Evolutionary conservation across 352 stramenopile species (phyloP).

Genomic region (Phytophthora brassicae): DNA sequence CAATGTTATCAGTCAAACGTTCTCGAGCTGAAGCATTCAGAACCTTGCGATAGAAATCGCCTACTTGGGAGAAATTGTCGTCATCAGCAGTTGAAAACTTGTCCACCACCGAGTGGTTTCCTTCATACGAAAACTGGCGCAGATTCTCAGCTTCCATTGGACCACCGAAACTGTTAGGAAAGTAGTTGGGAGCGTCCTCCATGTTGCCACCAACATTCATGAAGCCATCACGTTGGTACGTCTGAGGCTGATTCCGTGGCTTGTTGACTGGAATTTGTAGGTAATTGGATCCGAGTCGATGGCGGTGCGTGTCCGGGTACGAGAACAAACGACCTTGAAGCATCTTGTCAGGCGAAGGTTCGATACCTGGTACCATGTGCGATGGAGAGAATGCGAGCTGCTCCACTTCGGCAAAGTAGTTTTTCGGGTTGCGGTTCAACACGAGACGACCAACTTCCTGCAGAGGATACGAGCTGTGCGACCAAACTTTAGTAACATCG

Average conservation of each 20-base stretch:
- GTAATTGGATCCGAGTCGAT: slow-evolving; percentile 89
- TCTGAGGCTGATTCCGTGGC: slow-evolving; percentile 62
- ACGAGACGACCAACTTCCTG: slow-evolving; percentile 85
- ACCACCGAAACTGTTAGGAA: slow-evolving; percentile 81
- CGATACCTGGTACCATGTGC: slow-evolving; percentile 90
- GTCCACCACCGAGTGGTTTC: slow-evolving; percentile 41
- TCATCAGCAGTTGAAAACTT: slow-evolving; percentile 85
- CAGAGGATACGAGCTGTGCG: slow-evolving; percentile 84
- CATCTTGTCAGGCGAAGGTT: slow-evolving; percentile 87
- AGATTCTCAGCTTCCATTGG: slow-evolving; percentile 35
- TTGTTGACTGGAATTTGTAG: slow-evolving; percentile 89
- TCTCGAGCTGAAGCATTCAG: slow-evolving; percentile 67
- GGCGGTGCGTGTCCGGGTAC: slow-evolving; percentile 87
- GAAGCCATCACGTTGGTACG: slow-evolving; percentile 84
- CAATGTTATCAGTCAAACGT: slow-evolving; percentile 88
- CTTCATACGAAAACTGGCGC: slow-evolving; percentile 34
- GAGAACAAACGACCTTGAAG: slow-evolving; percentile 88
- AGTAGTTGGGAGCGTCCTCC: slow-evolving; percentile 80
- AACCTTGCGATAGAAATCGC: slow-evolving; percentile 82
- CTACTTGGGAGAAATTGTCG: slow-evolving; percentile 89
- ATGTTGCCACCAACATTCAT: slow-evolving; percentile 85
- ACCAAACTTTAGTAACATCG: slow-evolving; percentile 93
- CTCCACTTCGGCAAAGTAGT: slow-evolving; percentile 94
- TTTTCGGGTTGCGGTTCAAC: slow-evolving; percentile 90
- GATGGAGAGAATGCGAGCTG: slow-evolving; percentile 90